phyloP scores from a whole-genome alignment of 805 yeast genomes.

The Wickerhamiella allomyrinae region DNA sequence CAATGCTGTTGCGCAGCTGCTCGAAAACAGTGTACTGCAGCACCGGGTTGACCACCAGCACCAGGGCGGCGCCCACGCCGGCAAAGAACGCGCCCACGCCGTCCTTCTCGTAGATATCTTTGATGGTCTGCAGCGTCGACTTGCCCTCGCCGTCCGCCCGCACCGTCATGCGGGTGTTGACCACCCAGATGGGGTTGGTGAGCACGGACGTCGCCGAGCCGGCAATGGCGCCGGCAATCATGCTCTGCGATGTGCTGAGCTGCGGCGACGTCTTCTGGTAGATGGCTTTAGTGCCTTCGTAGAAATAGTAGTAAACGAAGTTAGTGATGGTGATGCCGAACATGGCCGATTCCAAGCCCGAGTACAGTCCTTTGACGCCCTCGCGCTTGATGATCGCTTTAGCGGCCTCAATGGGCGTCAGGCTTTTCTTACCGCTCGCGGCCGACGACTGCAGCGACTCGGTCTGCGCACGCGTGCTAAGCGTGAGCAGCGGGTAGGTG shows the following conservation, averaged over 20 bases:
- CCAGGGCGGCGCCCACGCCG: conserved; percentile 78
- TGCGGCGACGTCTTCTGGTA: conserved; percentile 20
- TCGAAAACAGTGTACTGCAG: conserved; percentile 87
- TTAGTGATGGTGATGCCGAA: conserved; percentile 78
- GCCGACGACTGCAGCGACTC: conserved; percentile 21
- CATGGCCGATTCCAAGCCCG: conserved; percentile 79
- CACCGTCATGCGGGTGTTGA: conserved; percentile 80
- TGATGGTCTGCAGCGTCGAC: conserved; percentile 41
- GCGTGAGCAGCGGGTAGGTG: conserved; percentile 78
- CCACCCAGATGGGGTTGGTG: conserved; percentile 92
- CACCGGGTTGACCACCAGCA: conserved; percentile 75
- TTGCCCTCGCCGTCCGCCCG: conserved; percentile 22
- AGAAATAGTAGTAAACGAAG: conserved; percentile 80
- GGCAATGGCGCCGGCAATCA: conserved; percentile 69
- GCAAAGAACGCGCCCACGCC: conserved; percentile 63
- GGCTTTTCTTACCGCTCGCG: conserved; percentile 12
- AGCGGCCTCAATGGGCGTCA: conserved; percentile 28
- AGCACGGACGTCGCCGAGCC: conserved; percentile 71
- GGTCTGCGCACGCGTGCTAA: conserved; percentile 85
- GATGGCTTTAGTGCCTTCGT: conserved; percentile 43
- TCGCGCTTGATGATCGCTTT: conserved; percentile 38
- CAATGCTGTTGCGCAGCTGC: conserved; percentile 56
- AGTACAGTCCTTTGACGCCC: conserved; percentile 56
- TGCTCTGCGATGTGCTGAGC: conserved; percentile 47
- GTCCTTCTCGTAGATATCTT: conserved; percentile 51